Evolutionary conservation across 2,329 filamentous ascomycete species (phyloP).

Genomic region (Emmonsia crescens): DNA sequence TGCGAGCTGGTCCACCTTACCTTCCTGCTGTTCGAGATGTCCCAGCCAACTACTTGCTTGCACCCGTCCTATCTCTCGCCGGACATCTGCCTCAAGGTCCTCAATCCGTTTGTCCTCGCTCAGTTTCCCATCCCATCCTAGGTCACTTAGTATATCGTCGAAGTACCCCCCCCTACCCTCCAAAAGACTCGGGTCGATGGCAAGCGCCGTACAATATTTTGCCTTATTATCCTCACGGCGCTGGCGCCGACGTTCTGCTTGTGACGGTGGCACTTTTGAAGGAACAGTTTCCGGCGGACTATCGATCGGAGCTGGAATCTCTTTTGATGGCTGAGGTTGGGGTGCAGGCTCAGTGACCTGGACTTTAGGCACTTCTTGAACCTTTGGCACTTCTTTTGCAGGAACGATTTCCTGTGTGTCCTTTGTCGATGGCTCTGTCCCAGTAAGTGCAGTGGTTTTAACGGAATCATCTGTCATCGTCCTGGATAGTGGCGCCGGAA

Average conservation of each 20-base stretch:
- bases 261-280: slow-evolving; percentile 29
- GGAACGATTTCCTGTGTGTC: slow-evolving; percentile 19
- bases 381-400: slow-evolving; percentile 2
- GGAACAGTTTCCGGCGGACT: slow-evolving; percentile 22
- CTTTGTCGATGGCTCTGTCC: slow-evolving; percentile 22
- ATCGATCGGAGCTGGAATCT: slow-evolving; percentile 17
- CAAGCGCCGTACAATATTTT: slow-evolving; percentile 66
- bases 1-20: slow-evolving; percentile 77
- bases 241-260: slow-evolving; percentile 48
- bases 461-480: slow-evolving; percentile 31
- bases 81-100: slow-evolving; percentile 69
- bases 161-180: slow-evolving; percentile 70
- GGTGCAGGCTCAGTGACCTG: slow-evolving; percentile 28
- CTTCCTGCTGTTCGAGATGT: slow-evolving; percentile 74
- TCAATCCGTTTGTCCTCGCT: slow-evolving; percentile 67
- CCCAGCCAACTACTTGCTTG: slow-evolving; percentile 90
- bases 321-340: slow-evolving; percentile 17
- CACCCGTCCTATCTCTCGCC: slow-evolving; percentile 77
- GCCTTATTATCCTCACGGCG: slow-evolving; percentile 61
- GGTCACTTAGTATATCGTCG: slow-evolving; percentile 69
- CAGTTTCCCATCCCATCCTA: slow-evolving; percentile 75
- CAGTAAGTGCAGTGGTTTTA: slow-evolving; percentile 19
- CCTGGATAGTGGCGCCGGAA: slow-evolving; percentile 58
- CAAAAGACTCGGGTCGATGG: slow-evolving; percentile 65
- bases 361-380: slow-evolving; percentile 22